Evolutionary conservation across 352 stramenopile genomes (phyloP).

Genomic region (Halophytophthora batemanensis): DNA sequence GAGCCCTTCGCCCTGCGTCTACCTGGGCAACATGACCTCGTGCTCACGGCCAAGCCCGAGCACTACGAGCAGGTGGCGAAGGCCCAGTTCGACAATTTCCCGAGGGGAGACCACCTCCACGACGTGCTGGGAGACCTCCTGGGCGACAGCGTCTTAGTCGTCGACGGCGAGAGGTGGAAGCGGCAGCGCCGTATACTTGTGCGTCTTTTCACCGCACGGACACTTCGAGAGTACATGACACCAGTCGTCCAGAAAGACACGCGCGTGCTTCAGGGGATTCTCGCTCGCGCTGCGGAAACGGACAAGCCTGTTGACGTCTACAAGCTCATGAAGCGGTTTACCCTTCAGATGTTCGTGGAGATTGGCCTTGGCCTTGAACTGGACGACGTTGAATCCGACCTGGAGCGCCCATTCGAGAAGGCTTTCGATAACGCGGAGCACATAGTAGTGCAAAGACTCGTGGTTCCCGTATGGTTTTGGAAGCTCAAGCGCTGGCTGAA

Average conservation of each 20-base stretch:
- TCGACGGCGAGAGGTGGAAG: conserved; percentile 11
- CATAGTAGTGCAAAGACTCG: conserved; percentile 11
- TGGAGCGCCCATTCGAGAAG: conserved; percentile 3
- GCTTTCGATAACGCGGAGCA: conserved; percentile 23
- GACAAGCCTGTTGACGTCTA: background rate
- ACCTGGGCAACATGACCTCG: conserved; percentile 5
- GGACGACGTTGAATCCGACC: conserved; percentile 7
- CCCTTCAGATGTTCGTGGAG: conserved; percentile 10
- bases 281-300: background rate
- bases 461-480: conserved; percentile 14
- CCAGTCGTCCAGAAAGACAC: conserved; percentile 10
- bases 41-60: conserved; percentile 12
- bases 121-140: conserved; percentile 7
- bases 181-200: conserved; percentile 17
- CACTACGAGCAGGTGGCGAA: conserved; percentile 13
- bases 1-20: conserved; percentile 7
- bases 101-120: conserved; percentile 4
- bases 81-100: conserved; percentile 11
- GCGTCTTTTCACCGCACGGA: conserved; percentile 15
- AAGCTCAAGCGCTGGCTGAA: conserved; percentile 24
- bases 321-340: conserved; percentile 5
- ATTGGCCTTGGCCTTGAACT: conserved; percentile 18
- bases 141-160: conserved; percentile 15
- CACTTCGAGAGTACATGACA: conserved; percentile 13
- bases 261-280: conserved; percentile 7